These are phyloP conservation scores for Cadophora sp. DNA, from an alignment of 2,329 filamentous ascomycete species.

Conservation along the genomic window DNA sequence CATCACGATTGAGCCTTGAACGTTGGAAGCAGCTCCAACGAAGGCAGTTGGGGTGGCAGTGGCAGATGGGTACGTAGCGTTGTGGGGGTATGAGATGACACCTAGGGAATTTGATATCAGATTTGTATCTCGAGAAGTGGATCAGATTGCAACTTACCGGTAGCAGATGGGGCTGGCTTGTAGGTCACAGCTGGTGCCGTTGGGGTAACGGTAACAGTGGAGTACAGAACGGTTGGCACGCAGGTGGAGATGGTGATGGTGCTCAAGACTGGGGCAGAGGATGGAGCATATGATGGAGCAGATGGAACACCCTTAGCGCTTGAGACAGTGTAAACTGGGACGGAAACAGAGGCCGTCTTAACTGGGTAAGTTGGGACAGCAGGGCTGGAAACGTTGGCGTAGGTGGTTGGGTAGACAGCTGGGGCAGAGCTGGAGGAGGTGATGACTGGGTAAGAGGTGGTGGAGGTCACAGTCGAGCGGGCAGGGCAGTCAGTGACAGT, in stretches of 20 bases:
- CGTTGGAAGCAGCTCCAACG: constrained; percentile 41
- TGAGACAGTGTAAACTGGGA: constrained; percentile 19
- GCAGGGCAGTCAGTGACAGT: constrained; percentile 54
- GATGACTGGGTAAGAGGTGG: constrained; percentile 35
- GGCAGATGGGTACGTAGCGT: constrained; percentile 19
- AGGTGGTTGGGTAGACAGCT: constrained; percentile 32
- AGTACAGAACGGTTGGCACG: constrained; percentile 38
- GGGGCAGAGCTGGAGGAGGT: constrained; percentile 24
- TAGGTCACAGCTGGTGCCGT: constrained; percentile 31
- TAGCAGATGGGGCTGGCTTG: constrained; percentile 29
- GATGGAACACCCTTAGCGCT: constrained; percentile 30
- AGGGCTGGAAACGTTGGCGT: constrained; percentile 29
- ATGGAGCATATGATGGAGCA: constrained; percentile 26
- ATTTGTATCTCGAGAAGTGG: constrained; percentile 6
- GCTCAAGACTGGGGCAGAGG: constrained; percentile 30
- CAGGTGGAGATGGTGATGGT: constrained; percentile 39
- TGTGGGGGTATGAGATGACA: constrained; percentile 13
- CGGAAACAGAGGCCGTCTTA: constrained; percentile 13
- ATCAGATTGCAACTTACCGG: constrained; percentile 25
- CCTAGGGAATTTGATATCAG: not conserved
- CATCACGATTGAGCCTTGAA: constrained; percentile 43
- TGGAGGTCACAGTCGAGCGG: constrained; percentile 35
- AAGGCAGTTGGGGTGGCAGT: constrained; percentile 30
- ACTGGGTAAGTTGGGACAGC: constrained; percentile 22
- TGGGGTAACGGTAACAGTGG: constrained; percentile 40